Conservation (phyloP, 1,139 yeast genomes). For the Nadsonia commutata region DNA sequence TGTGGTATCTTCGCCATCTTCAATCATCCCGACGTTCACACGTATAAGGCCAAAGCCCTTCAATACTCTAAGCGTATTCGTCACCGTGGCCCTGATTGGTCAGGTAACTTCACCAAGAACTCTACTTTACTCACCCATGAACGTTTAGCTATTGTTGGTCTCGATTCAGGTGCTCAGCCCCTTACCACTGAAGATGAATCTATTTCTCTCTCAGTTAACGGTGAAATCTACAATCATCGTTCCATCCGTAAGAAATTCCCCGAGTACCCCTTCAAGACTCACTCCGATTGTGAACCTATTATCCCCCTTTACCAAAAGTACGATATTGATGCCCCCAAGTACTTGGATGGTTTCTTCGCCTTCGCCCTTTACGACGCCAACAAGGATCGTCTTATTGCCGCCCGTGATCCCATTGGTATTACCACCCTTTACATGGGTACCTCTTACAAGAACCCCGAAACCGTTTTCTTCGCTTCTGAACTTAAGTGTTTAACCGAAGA, state of each 20-base stretch:
- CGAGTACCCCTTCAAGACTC: slow-evolving; percentile 67
- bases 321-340: slow-evolving; percentile 78
- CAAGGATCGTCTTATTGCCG: slow-evolving; percentile 81
- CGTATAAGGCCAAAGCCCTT: slow-evolving; percentile 75
- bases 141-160: slow-evolving; percentile 81
- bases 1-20: slow-evolving; percentile 96
- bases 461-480: slow-evolving; percentile 86
- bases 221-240: slow-evolving; percentile 96
- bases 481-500: slow-evolving; percentile 85
- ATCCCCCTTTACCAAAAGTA: slow-evolving; percentile 82
- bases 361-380: slow-evolving; percentile 78
- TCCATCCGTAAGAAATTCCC: slow-evolving; percentile 58
- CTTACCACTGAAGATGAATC: slow-evolving; percentile 67
- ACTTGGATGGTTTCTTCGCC: slow-evolving; percentile 97
- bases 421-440: slow-evolving; percentile 94
- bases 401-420: slow-evolving; percentile 96
- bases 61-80: slow-evolving; percentile 82
- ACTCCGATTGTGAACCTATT: slow-evolving; percentile 94
- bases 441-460: slow-evolving; percentile 49
- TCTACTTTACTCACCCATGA: slow-evolving; percentile 74
- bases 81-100: slow-evolving; percentile 99
- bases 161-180: slow-evolving; percentile 97
- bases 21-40: slow-evolving; percentile 63
- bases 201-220: slow-evolving; percentile 75
- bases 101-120: slow-evolving; percentile 68